Base-by-base conservation (phyloP, 2,329 filamentous ascomycete species). In the Ceratocystis variospora region DNA sequence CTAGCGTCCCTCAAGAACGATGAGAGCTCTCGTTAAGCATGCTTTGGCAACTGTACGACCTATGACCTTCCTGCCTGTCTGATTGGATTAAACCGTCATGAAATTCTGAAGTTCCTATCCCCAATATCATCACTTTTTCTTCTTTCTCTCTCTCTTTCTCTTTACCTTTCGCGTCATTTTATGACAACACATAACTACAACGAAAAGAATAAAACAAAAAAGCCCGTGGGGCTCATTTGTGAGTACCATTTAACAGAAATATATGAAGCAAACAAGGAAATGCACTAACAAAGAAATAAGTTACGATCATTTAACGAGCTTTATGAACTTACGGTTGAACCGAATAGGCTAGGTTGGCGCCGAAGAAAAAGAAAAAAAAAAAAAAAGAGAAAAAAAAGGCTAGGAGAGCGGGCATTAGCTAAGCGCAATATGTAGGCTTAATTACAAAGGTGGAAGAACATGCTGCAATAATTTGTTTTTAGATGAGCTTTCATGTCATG, bases 231-330 rank as follows among this genome's bases (percentile, higher is more conserved):
- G 31, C 25, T 41, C 28, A 62, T 55, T 5, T 63, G 25, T 63
- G 8, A 50, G 46, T 48, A 15, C 1, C 5, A n/a, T 10, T 28
- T 25, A 5, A 22, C 46, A 10, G 15, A 6, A 28, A 3, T 1
- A 19, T n/a, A 50, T n/a, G 1, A 63, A n/a, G 22, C 22, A 50
- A 8, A 37, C 44, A 15, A 25, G 22, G 17, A 31, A 37, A 62
- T 3, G 6, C 12, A 25, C 55, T 59, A 33, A 59, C 28, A 15
- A 37, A 37, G 25, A 33, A n/a, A 37, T 0, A 59, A 41, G 55
- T 59, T 59, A 59, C 5, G 22, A 59, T 59, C 31, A 59, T 59
- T 59, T 59, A 59, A 59, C 25, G 55, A n/a, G 15, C 55, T 59
- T 59, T 5, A 59, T 37, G 31, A 59, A 59, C 55, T 59, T 25